phyloP scores from a whole-genome alignment of 78 protist species.

The Dictyostelium intermedium region DNA sequence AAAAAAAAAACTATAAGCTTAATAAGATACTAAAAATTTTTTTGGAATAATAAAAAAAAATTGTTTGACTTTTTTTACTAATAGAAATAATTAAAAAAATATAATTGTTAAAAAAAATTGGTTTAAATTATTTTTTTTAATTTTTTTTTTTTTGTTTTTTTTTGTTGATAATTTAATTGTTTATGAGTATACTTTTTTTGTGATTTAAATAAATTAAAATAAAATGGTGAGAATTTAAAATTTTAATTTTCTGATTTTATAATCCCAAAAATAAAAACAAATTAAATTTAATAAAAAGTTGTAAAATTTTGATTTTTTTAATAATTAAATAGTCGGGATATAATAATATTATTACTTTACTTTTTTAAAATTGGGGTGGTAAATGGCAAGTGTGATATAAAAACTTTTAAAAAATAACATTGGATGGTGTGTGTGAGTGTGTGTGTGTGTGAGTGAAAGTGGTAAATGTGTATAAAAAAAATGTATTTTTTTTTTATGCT shows the following conservation, averaged over 20 bases:
- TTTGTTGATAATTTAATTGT: not conserved
- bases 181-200: not conserved
- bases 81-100: not conserved
- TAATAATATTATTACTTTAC: not conserved
- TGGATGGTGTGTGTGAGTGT: not conserved
- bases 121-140: too few relatives aligned
- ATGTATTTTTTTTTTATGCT: not conserved
- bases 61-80: not conserved
- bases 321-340: not conserved
- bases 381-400: not conserved
- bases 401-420: not conserved
- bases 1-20: too few relatives aligned
- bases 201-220: not conserved
- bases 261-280: not conserved
- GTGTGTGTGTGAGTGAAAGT: not conserved
- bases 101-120: too few relatives aligned
- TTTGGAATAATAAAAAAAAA: not conserved
- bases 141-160: not conserved
- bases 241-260: not conserved
- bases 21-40: too few relatives aligned
- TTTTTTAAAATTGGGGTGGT: not conserved
- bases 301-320: not conserved
- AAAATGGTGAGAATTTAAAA: not conserved
- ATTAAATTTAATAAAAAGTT: not conserved
- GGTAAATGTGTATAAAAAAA: not conserved